Percentiles rank a stretch among this genome's conserved stretches.
Conservation (phyloP, 129 eudicot species). For the Tagetes patula region DNA sequence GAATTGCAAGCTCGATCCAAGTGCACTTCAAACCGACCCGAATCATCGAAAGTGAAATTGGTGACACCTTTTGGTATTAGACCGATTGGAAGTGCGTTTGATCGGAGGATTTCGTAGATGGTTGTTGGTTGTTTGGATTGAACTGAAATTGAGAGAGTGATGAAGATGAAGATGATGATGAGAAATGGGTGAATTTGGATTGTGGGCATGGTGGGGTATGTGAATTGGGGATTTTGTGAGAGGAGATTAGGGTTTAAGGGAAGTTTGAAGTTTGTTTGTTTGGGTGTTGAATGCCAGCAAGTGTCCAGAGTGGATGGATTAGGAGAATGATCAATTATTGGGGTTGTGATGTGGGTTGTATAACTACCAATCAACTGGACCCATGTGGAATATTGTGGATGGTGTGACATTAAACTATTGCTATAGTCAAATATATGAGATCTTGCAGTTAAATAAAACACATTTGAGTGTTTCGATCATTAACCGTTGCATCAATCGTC, state of each 20-base stretch:
- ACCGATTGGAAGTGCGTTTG: conserved; percentile 66
- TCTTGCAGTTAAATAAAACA: too few species aligned
- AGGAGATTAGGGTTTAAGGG: conserved; percentile 44
- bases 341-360: conserved; percentile 6
- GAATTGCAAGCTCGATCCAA: conserved; percentile 74
- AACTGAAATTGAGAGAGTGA: conserved; percentile 28
- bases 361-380: conserved; percentile 16
- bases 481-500: too few species aligned
- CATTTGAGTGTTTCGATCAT: too few species aligned
- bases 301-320: conserved; percentile 57
- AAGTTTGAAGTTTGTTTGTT: not conserved
- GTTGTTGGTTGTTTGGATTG: conserved; percentile 34
- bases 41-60: conserved; percentile 46
- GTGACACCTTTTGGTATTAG: conserved; percentile 74
- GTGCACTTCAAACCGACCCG: conserved; percentile 62
- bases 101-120: conserved; percentile 59
- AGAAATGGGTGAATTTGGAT: conserved; percentile 5
- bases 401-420: too few species aligned
- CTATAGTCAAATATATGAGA: too few species aligned
- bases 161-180: not conserved
- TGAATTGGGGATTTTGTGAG: not conserved
- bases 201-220: conserved; percentile 11
- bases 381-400: conserved; percentile 22
- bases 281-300: conserved; percentile 53
- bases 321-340: conserved; percentile 79